phyloP scores from a whole-genome alignment of 176 grass and related monocot genomes.

The Triticum timopheevii region DNA sequence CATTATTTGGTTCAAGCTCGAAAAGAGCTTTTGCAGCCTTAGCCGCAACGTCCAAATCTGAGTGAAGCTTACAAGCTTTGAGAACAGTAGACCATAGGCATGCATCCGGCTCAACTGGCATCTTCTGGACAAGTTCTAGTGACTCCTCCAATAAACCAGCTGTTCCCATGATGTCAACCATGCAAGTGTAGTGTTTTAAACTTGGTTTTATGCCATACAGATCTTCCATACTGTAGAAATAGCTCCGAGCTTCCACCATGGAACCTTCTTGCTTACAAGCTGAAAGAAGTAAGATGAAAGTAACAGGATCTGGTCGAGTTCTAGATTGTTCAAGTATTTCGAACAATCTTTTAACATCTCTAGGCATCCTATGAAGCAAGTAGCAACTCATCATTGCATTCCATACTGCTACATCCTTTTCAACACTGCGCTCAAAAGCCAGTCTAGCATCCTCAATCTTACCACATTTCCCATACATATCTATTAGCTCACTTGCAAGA shows the following conservation, averaged over 20 bases:
- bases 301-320: constrained; percentile 45
- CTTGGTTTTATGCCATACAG: constrained; percentile 56
- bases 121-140: constrained; percentile 54
- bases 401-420: constrained; percentile 65
- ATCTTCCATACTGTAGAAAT: constrained; percentile 64
- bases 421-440: constrained; percentile 35
- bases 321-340: constrained; percentile 41
- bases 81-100: constrained; percentile 71
- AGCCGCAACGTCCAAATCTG: constrained; percentile 60
- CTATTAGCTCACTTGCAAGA: constrained; percentile 52
- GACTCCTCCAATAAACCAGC: constrained; percentile 55
- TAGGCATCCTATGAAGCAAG: constrained; percentile 56
- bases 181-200: constrained; percentile 69
- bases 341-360: constrained; percentile 42
- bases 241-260: constrained; percentile 40
- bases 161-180: constrained; percentile 66
- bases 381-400: constrained; percentile 61
- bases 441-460: constrained; percentile 54
- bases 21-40: constrained; percentile 62
- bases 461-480: constrained; percentile 77
- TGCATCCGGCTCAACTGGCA: constrained; percentile 62
- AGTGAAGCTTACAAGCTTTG: constrained; percentile 62
- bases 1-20: constrained; percentile 64
- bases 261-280: constrained; percentile 67
- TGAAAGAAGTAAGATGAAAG: constrained; percentile 69